Conservation (phyloP, 148 eudicot genomes). For the Nepenthes mirabilis region DNA sequence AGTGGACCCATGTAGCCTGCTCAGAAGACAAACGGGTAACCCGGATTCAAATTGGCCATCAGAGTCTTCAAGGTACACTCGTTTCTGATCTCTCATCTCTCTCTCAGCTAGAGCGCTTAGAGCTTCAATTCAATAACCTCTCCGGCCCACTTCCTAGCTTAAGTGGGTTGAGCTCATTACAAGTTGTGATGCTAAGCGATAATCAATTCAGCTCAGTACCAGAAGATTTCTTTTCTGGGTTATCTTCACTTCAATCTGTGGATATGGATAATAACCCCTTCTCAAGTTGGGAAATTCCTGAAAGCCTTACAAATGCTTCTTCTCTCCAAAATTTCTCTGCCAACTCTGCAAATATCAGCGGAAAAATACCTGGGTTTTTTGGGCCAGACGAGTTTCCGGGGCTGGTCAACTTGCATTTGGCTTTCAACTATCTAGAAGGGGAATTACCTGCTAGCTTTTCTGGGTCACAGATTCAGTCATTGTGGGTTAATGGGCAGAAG, state of each 20-base stretch:
- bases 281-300: constrained; percentile 59
- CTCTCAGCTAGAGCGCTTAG: constrained; percentile 51
- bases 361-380: constrained; percentile 56
- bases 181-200: constrained; percentile 60
- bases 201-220: constrained; percentile 60
- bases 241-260: constrained; percentile 58
- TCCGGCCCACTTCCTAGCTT: constrained; percentile 68
- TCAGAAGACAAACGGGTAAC: constrained; percentile 49
- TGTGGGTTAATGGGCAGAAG: constrained; percentile 92
- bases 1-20: constrained; percentile 61
- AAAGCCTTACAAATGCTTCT: constrained; percentile 39
- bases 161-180: constrained; percentile 45
- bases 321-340: constrained; percentile 77
- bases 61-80: constrained; percentile 66
- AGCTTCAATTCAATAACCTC: constrained; percentile 73
- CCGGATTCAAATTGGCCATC: constrained; percentile 85
- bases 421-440: constrained; percentile 66
- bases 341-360: constrained; percentile 52
- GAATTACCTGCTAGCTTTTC: constrained; percentile 54
- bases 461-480: constrained; percentile 67
- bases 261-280: constrained; percentile 79
- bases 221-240: constrained; percentile 51
- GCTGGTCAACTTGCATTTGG: constrained; percentile 53
- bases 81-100: constrained; percentile 40
- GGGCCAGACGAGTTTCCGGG: constrained; percentile 78